phyloP scores from a whole-genome alignment of 2,329 filamentous ascomycete species.

The Scleromitrula shiraiana region DNA sequence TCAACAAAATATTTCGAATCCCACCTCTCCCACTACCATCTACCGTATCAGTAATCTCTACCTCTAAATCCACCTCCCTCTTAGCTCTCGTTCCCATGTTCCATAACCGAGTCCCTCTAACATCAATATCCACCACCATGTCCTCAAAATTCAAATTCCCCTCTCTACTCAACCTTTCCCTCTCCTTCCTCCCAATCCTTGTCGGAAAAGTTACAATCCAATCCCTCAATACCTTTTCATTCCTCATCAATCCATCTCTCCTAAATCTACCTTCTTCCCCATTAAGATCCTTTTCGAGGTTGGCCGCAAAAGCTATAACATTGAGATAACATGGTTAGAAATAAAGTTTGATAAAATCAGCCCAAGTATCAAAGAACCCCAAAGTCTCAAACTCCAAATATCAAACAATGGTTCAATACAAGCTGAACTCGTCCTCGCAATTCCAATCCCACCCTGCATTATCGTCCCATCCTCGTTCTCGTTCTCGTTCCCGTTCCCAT shows the following conservation, averaged over 20 bases:
- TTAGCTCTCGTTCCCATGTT: slow-evolving; percentile 52
- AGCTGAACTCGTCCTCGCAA: neutral
- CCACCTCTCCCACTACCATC: neutral
- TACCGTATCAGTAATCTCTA: neutral
- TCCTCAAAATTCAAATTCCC: too few relatives aligned
- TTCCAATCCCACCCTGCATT: neutral
- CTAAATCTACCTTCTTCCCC: neutral
- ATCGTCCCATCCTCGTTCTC: neutral
- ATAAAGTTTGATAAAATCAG: too few relatives aligned
- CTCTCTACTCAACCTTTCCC: neutral
- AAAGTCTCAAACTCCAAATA: too few relatives aligned
- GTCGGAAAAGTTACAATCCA: neutral
- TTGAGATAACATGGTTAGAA: too few relatives aligned
- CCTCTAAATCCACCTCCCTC: slow-evolving; percentile 19
- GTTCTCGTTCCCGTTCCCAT: neutral
- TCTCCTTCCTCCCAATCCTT: neutral
- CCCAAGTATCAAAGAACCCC: too few relatives aligned
- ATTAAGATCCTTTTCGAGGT: neutral
- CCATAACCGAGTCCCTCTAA: slow-evolving; percentile 52
- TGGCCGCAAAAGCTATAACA: neutral
- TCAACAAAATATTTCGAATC: slow-evolving; percentile 18
- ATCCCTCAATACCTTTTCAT: neutral
- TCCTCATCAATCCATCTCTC: too few relatives aligned
- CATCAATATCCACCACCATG: slow-evolving; percentile 46
- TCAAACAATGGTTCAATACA: too few relatives aligned